Evolutionary conservation across 129 eudicot species (phyloP), one percentile per base, ranked within the genome.

Genomic region (Escallonia herrerae): DNA sequence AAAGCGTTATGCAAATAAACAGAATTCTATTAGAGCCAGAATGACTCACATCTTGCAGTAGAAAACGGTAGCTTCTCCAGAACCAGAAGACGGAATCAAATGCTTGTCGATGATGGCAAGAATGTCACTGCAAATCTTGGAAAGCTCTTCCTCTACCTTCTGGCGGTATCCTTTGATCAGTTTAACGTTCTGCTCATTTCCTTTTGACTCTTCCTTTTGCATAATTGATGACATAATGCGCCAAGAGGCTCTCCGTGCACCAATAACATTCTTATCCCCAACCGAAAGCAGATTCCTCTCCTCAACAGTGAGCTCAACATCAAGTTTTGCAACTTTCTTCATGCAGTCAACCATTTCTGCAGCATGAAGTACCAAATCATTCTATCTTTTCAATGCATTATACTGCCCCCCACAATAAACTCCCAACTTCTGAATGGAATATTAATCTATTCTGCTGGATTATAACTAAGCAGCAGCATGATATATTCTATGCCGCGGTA

Each of bases 161-260:
- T 79, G 84, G 74, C 96, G 90, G 47, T 85, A 91, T 49, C 84
- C 81, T 71, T 85, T 91, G 60, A 91, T 88, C 45, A 83, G 77
- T 81, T 82, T 85, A 59, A 91, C 96, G 59, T 85, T 87, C 71
- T 72, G 69, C 72, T 91, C 98, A 46, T 83, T 85, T 57, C 86
- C 95, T 72, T 91, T 87, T 8, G 96, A 85, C 68, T 87, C 96
- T 74, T 91, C 97, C 79, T 87, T 91, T 76, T 91, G 95, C 78
- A 87, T 95, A 60, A 91, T 87, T 10, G 97, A 91, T 40, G 98
- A 91, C 95, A 91, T 87, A 40, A 91, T 91, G 61, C 98, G 88
- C 98, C 98, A 91, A 39, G 98, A 91, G 62, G 96, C 98, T 73
- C 98, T 77, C 56, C 95, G 77, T 57, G 96, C 89, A 67, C 95